phyloP scores from a whole-genome alignment of 768 basidiomycete species.

The Pleurotus tuoliensis region DNA sequence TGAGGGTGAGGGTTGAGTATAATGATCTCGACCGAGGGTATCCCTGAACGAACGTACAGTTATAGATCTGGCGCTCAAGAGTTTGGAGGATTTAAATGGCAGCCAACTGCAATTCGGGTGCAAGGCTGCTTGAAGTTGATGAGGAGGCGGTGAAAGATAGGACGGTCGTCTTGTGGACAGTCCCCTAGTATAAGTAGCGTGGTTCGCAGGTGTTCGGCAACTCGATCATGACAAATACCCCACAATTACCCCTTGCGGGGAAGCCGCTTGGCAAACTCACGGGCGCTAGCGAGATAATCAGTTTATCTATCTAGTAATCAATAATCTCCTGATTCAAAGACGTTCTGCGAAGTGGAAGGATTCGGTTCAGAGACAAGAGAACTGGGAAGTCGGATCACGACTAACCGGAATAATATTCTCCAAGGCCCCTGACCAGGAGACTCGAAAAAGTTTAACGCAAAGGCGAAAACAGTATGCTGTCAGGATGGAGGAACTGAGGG shows the following conservation, averaged over 20 bases:
- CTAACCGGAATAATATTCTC: too few relatives aligned
- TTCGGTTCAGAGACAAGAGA: too few relatives aligned
- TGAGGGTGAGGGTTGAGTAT: too few relatives aligned
- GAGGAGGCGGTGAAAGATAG: neutral
- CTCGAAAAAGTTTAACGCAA: neutral
- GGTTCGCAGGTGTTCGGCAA: neutral
- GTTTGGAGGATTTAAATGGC: neutral
- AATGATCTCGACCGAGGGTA: too few relatives aligned
- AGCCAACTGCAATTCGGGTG: neutral
- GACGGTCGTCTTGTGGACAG: neutral
- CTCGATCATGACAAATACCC: constrained; percentile 8
- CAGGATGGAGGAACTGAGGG: neutral
- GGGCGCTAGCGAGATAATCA: neutral
- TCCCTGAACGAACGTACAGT: too few relatives aligned
- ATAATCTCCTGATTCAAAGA: neutral
- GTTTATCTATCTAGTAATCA: constrained; percentile 5
- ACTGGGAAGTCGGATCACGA: too few relatives aligned
- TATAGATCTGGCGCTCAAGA: too few relatives aligned
- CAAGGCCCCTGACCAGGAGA: too few relatives aligned
- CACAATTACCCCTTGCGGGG: constrained; percentile 9
- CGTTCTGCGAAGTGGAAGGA: too few relatives aligned
- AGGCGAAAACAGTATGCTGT: neutral
- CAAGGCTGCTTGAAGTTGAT: neutral
- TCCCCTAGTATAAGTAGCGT: neutral
- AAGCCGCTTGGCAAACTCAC: neutral